Evolutionary conservation across 1,284 basidiomycete species (phyloP).

Genomic region (Rhodofomes roseus): DNA sequence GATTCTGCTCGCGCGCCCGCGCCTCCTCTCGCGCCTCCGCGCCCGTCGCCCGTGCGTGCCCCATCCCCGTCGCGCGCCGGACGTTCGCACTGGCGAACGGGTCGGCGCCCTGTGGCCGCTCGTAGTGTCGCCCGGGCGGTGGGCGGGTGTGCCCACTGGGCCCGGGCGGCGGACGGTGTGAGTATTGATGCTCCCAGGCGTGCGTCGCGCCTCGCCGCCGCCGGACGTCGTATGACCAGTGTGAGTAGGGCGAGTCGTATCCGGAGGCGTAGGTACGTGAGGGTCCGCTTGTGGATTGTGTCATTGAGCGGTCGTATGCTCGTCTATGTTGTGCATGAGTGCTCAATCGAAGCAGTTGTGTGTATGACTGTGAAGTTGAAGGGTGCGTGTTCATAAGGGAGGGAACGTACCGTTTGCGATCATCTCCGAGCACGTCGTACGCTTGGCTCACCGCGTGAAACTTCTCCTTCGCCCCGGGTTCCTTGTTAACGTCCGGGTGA

Average conservation of each 20-base stretch:
- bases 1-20: constrained; percentile 22
- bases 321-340: constrained; percentile 21
- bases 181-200: constrained; percentile 32
- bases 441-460: constrained; percentile 49
- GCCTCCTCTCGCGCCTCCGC: constrained; percentile 14
- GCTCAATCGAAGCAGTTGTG: not conserved
- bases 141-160: constrained; percentile 7
- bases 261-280: constrained; percentile 6
- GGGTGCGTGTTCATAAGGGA: not conserved
- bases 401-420: constrained; percentile 38
- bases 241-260: constrained; percentile 14
- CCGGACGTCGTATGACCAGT: constrained; percentile 22
- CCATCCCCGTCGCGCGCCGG: constrained; percentile 29
- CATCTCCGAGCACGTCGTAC: constrained; percentile 43
- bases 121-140: constrained; percentile 15
- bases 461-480: constrained; percentile 35
- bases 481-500: constrained; percentile 45
- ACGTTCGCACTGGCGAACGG: constrained; percentile 29
- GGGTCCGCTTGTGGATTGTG: not conserved
- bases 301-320: constrained; percentile 33
- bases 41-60: constrained; percentile 13
- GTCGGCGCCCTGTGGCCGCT: constrained; percentile 16
- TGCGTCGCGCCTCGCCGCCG: constrained; percentile 34
- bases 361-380: not conserved
- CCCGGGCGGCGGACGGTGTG: constrained; percentile 18